Evolutionary conservation across 208 protist species (phyloP), one percentile per base, ranked within the genome.

Genomic region (Trypanosoma boissoni): DNA sequence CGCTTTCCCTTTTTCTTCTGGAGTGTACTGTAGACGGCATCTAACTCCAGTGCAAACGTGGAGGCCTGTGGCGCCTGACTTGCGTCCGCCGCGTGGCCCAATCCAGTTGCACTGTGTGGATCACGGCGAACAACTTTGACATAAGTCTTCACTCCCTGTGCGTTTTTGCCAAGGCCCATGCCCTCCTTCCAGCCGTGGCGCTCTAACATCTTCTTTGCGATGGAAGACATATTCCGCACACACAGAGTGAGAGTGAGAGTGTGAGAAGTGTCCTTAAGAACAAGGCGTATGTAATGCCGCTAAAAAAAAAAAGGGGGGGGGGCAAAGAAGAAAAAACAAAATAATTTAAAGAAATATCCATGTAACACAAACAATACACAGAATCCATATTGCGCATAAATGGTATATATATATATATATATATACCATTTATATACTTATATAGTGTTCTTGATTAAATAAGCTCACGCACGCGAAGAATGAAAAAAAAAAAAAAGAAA

Each of bases 161-260:
- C 67, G 21, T 89, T 76, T 58, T 85, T 88, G n/a, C 88, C 88
- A 5, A 94, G 76, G 24, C 83, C 88, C 67, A 86, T 72, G 37
- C 88, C 88, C 41, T 91, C 79, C 62, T 87, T 88, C 85, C 88
- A 94, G 52, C 88, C 84, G 53, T 84, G 80, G 56, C 82, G 84
- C 64, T 87, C 79, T 71, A 94, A 60, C 80, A 92, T 85, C 49
- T 82, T 83, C 67, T 86, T 86, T 2, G 84, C 88, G 2, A 80
- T 49, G 3, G 79, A 67, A 1, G 82, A 86, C 82, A 93, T 92
- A 14, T 18, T 14, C 8, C 6, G 8, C n/a, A 55, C 26, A 43
- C 20, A 23, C 32, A 41, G 41, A 34, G 6, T 14, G 9, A 32
- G n/a, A 54, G 18, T 12, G 12, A 60, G 21, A 66, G 21, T 39